Evolutionary conservation across 2,329 filamentous ascomycete genomes (phyloP), one percentile per base, ranked within the genome.

Genomic region (Beauveria asiatica): DNA sequence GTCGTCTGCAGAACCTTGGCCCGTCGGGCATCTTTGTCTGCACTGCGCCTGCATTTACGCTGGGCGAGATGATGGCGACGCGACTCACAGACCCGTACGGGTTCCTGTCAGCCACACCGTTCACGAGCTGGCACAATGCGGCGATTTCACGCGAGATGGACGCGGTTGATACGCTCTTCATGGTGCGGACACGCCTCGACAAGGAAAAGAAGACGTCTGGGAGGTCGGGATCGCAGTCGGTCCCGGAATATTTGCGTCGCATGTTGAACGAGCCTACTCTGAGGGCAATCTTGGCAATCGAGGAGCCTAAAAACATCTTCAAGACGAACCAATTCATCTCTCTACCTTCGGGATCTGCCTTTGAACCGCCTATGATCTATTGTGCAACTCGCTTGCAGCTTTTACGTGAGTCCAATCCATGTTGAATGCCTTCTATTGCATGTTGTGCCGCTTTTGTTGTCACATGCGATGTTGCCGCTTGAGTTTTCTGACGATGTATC

Each of bases 21-120:
- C 61, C 60, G 0, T 68, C 68, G 0, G 55, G 55, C 1, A 65
- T 71, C 1, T 65, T 74, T 25, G 37, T 72, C 5, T 67, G 64
- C 3, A 52, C 67, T 1, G 61, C 64, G 5, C 70, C 70, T 1
- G 65, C 69, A 13, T 69, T 66, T 50, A 67, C 66, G 1, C 57
- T 68, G 10, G 58, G 52, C 3, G 65, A 69, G 7, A 60, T 69
- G 17, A 53, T 58, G 17, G 25, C 55, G 19, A 55, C 53, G 16
- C 30, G 51, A 1, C 45, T 48, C 1, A 41, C 55, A 7, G 62
- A 67, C 37, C 62, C 62, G 8, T 59, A 61, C 19, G 61, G 60
- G 3, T 19, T 64, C 1, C 8, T 39, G 1, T 1, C 53, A 1
- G 45, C 39, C 2, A 55, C 48, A 3, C 21, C 44, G 13, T 45